Evolutionary conservation across 768 basidiomycete genomes (phyloP), one percentile per base, ranked within the genome.

Genomic region (Lentinula lateritia): DNA sequence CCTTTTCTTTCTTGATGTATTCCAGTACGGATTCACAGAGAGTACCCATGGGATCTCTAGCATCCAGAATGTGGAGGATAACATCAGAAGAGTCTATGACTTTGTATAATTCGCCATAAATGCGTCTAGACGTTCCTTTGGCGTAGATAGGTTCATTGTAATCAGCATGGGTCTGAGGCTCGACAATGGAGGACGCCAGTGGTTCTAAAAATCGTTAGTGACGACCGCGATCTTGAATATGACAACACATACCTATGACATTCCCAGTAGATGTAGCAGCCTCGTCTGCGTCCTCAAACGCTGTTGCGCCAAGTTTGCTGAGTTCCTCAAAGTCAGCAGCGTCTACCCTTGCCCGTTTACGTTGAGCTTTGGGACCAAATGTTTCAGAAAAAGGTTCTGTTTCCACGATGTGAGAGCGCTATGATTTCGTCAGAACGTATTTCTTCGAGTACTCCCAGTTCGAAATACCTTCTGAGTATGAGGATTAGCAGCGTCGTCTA

Each of bases 61-160:
- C 95, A 74, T 99, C 96, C 63, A 99, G 78, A 55, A 99, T 85
- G 71, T 99, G 96, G 38, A 99, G 82, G 61, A 99, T 83, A 45
- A 98, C 93, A 70, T 99, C 96, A 6, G 94, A 96, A 2, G 96
- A 99, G 72, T 99, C 97, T 70, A 99, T 94, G 65, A 99, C 96
- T 74, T 99, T 99, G 83, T 99, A 98, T 6, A 98, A 79, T 73
- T 99, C 96, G 62, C 95, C 95, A 75, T 97, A 98, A 63, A 99
- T 99, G 20, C 96, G 88, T 39, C 90, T 82, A 10, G 94, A 96
- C 1, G 95, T 98, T 41, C 96, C 96, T 74, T 98, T 98, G 55
- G 89, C 85, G 69, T 94, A 97, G 61, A 96, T 93, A 9, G 95
- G 93, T 67, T 96, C 95, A 67, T 88, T 87, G 67, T 84, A 82